These are phyloP conservation scores for Colletotrichum sp. DNA, from an alignment of 2,329 filamentous ascomycete species.

Conservation along the genomic window DNA sequence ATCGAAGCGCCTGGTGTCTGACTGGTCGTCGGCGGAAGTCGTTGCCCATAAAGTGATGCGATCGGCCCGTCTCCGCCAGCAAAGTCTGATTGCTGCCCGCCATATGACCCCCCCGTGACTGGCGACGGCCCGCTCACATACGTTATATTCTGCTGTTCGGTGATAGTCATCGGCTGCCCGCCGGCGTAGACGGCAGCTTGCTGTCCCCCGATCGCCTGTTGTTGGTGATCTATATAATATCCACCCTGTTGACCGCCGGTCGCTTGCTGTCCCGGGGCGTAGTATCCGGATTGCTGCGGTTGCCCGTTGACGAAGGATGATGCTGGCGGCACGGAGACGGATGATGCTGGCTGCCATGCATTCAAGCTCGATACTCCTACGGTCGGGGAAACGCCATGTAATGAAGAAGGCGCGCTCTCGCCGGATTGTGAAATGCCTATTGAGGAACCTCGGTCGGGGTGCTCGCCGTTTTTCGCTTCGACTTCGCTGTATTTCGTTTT, in stretches of 20 bases:
- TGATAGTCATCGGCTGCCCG: background rate
- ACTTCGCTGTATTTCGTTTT: slow-evolving; percentile 12
- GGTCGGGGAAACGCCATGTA: background rate
- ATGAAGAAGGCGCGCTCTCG: background rate
- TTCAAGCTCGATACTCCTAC: background rate
- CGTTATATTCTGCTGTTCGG: background rate
- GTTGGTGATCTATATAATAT: background rate
- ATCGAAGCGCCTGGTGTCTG: background rate
- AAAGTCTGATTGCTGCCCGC: background rate
- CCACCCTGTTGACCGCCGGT: background rate
- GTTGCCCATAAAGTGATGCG: background rate
- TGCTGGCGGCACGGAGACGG: background rate
- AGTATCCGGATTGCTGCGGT: background rate
- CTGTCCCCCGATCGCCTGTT: background rate
- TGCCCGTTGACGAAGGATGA: background rate
- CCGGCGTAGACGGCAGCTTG: background rate
- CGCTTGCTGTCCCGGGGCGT: background rate
- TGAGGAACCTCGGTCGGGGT: background rate
- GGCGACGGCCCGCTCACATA: background rate
- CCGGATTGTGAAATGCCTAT: background rate
- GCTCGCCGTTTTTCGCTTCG: slow-evolving; percentile 5
- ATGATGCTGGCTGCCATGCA: background rate
- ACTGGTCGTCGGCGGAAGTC: background rate
- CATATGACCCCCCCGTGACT: background rate
- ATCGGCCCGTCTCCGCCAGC: background rate